Evolutionary conservation across 2,329 filamentous ascomycete genomes (phyloP).

Genomic region (Colletotrichum orbiculare): DNA sequence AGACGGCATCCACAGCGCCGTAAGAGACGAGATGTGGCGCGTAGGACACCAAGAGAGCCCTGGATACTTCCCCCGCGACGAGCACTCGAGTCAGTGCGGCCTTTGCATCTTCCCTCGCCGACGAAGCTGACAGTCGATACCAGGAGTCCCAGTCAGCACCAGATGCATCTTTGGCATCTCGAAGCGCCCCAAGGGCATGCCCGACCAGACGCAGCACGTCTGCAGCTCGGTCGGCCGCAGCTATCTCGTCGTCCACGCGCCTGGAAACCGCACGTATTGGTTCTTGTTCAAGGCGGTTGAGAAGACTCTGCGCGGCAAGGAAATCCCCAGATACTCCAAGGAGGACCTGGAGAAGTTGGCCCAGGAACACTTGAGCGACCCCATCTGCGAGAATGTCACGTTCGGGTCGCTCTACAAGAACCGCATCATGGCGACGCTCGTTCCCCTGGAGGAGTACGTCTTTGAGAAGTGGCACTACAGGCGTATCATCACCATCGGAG

Average conservation of each 20-base stretch:
- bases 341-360: constrained; percentile 45
- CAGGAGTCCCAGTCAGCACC: constrained; percentile 24
- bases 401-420: constrained; percentile 47
- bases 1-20: constrained; percentile 54
- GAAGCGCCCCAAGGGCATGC: constrained; percentile 29
- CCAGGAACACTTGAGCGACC: constrained; percentile 37
- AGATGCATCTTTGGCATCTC: constrained; percentile 54
- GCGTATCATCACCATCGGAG: constrained; percentile 52
- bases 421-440: constrained; percentile 43
- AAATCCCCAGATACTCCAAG: constrained; percentile 48
- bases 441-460: constrained; percentile 45
- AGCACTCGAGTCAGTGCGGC: constrained; percentile 32
- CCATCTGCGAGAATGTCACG: constrained; percentile 40
- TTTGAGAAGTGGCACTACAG: constrained; percentile 52
- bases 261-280: constrained; percentile 48
- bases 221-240: constrained; percentile 38
- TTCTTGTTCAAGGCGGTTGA: constrained; percentile 48
- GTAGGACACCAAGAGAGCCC: constrained; percentile 39
- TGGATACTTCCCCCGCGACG: constrained; percentile 39
- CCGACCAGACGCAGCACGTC: not conserved
- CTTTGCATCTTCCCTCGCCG: too few species aligned
- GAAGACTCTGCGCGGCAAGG: constrained; percentile 41
- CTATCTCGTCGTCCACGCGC: constrained; percentile 45
- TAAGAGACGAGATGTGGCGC: constrained; percentile 46
- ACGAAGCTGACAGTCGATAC: too few species aligned